Evolutionary conservation across 2,329 filamentous ascomycete species (phyloP), one percentile per base, ranked within the genome.

Genomic region (Cladosporium sp.): DNA sequence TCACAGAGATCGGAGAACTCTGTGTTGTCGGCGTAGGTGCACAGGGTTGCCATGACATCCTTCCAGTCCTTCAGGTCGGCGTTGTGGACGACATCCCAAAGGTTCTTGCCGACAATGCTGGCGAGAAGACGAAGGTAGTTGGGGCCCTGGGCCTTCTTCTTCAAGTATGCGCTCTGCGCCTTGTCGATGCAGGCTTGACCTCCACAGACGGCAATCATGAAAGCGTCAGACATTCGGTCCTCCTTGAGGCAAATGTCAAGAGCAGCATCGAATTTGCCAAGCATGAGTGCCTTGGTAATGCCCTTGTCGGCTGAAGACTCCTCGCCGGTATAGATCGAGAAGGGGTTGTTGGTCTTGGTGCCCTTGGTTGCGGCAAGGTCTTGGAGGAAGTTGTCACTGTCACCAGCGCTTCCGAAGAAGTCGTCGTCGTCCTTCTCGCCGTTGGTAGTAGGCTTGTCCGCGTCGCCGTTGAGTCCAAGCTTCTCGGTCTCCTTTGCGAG

Each of bases 11-110:
- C 93, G 5, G 94, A 88, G 77, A 99, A 99, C 73, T 99, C 94
- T 47, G 87, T 87, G 54, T 93, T 90, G 69, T 96, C 90, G 0
- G 95, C 95, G 78, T 94, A 99, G 0, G 95, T 98, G 85, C 95
- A 99, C 64, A 99, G 83, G 0, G 93, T 91, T 32, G 92, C 93
- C 91, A 99, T 96, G 3, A 94, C 90, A 79, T 98, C 95, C 80
- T 96, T 98, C 96, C 95, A 99, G 79, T 95, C 91, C 62, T 86
- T 86, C 55, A 99, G 82, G 74, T 97, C 92, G 8, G 94, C 95
- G 74, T 99, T 99, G 80, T 98, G 92, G 8, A 98, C 95, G 55
- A 98, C 87, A 80, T 99, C 95, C 95, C 94, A 98, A 1, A 99
- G 85, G 75, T 99, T 97, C 84, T 98, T 98, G 68, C 91, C 89